Evolutionary conservation across 169 alveolate genomes (phyloP).

Genomic region (Theileria sp.): DNA sequence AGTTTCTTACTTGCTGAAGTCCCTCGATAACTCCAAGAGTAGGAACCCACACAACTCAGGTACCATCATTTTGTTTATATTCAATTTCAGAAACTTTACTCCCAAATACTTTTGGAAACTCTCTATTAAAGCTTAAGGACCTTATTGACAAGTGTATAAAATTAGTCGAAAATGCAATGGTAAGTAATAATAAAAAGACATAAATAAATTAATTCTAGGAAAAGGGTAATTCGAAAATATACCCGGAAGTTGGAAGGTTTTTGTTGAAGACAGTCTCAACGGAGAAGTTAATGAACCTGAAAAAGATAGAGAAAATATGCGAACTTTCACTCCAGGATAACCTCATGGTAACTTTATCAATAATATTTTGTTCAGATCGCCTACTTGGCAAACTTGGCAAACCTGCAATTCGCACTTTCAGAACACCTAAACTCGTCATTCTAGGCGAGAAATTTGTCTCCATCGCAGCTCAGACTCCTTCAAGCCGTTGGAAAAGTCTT

Average conservation of each 20-base stretch:
- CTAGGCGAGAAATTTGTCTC: constrained; percentile 21
- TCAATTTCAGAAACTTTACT: neutral
- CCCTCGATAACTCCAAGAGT: constrained; percentile 54
- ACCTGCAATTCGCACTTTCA: constrained; percentile 82
- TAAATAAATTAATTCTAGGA: constrained; percentile 19
- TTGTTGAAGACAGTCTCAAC: constrained; percentile 74
- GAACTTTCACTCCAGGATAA: constrained; percentile 83
- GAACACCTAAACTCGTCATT: constrained; percentile 82
- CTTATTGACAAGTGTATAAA: constrained; percentile 47
- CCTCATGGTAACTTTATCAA: constrained; percentile 67
- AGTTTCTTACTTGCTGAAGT: constrained; percentile 38
- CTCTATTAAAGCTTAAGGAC: constrained; percentile 40
- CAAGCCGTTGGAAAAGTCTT: constrained; percentile 11
- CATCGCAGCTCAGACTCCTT: constrained; percentile 36
- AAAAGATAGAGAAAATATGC: constrained; percentile 78
- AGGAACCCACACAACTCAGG: constrained; percentile 44
- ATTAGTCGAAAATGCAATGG: constrained; percentile 53
- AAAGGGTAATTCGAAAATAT: constrained; percentile 55
- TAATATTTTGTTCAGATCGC: constrained; percentile 59
- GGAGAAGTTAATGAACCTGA: constrained; percentile 70
- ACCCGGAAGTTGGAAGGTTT: constrained; percentile 81
- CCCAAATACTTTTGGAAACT: constrained; percentile 37
- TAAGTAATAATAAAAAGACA: constrained; percentile 64
- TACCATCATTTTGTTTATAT: neutral
- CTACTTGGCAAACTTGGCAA: constrained; percentile 74